Percentiles rank a stretch among this genome's conserved stretches.
These are phyloP conservation scores for Plectosphaerella cucumerina DNA, from an alignment of 2,329 filamentous ascomycete genomes.

Conservation along the genomic window DNA sequence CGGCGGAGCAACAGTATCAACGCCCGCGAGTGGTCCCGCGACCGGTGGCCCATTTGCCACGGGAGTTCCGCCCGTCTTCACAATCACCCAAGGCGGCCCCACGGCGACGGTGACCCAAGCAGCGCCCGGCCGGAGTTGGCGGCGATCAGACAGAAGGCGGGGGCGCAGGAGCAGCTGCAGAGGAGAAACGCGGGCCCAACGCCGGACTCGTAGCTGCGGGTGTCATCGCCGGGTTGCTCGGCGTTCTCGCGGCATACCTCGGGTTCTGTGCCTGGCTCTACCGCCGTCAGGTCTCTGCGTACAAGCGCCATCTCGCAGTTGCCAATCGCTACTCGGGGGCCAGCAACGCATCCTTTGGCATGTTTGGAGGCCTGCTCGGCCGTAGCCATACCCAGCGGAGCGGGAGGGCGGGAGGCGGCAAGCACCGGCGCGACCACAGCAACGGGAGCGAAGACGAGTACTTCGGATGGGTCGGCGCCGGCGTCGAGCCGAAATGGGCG, in stretches of 20 bases:
- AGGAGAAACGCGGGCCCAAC: constrained; percentile 17
- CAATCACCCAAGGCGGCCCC: constrained; percentile 48
- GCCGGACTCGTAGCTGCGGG: constrained; percentile 41
- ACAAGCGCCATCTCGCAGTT: constrained; percentile 65
- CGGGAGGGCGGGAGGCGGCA: constrained; percentile 2
- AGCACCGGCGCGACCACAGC: constrained; percentile 16
- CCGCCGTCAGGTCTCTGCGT: constrained; percentile 64
- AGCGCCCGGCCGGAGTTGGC: constrained; percentile 30
- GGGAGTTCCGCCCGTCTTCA: constrained; percentile 66
- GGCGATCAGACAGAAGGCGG: constrained; percentile 15
- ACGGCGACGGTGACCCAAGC: constrained; percentile 38
- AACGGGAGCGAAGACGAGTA: constrained; percentile 11
- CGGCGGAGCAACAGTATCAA: constrained; percentile 63
- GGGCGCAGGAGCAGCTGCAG: neutral
- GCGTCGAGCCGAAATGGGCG: constrained; percentile 24
- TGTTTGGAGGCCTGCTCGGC: constrained; percentile 17
- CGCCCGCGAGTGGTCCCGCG: constrained; percentile 56
- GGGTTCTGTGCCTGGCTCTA: constrained; percentile 73
- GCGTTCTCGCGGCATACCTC: constrained; percentile 58
- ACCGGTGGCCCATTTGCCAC: constrained; percentile 68
- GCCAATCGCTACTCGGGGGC: constrained; percentile 51
- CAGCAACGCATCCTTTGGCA: constrained; percentile 33
- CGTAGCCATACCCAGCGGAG: constrained; percentile 7
- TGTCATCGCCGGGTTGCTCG: constrained; percentile 62
- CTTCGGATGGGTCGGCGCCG: constrained; percentile 27